phyloP scores from a whole-genome alignment of 2,329 filamentous ascomycete species.

The Colletotrichum lini region DNA sequence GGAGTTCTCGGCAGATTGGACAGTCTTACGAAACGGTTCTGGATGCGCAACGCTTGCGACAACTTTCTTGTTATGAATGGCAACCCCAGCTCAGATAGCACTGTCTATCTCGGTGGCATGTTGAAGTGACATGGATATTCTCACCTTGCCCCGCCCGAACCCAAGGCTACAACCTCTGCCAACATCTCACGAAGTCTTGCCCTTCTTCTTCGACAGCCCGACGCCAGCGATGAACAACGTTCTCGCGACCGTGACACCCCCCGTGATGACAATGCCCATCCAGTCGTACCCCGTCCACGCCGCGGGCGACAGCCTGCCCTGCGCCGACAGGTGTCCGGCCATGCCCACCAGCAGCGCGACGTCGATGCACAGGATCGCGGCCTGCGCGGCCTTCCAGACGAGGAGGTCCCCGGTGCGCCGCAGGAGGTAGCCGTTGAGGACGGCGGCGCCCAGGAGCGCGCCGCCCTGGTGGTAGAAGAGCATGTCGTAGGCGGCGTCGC shows the following conservation, averaged over 20 bases:
- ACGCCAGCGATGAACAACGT: neutral
- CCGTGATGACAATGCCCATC: slow-evolving; percentile 6
- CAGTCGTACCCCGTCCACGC: slow-evolving; percentile 30
- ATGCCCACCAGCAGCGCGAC: slow-evolving; percentile 43
- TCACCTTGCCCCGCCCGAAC: neutral
- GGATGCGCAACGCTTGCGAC: neutral
- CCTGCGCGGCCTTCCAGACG: slow-evolving; percentile 44
- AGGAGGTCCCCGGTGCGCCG: slow-evolving; percentile 38
- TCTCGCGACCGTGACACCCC: slow-evolving; percentile 6
- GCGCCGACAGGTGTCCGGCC: slow-evolving; percentile 27
- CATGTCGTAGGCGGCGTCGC: slow-evolving; percentile 42
- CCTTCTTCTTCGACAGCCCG: neutral
- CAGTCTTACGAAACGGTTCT: neutral
- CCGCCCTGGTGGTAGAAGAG: slow-evolving; percentile 45
- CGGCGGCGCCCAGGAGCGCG: slow-evolving; percentile 41
- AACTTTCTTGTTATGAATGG: no score
- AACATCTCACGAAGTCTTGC: neutral
- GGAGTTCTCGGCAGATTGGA: neutral
- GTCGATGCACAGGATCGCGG: slow-evolving; percentile 45
- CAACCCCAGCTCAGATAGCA: no score
- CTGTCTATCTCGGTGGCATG: no score
- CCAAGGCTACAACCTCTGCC: neutral
- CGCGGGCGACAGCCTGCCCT: slow-evolving; percentile 38
- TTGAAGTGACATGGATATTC: no score
- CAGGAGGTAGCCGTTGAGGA: slow-evolving; percentile 25